Evolutionary conservation across 192 early-diverging fungal genomes (phyloP).

Genomic region (Umbelopsis sp.): DNA sequence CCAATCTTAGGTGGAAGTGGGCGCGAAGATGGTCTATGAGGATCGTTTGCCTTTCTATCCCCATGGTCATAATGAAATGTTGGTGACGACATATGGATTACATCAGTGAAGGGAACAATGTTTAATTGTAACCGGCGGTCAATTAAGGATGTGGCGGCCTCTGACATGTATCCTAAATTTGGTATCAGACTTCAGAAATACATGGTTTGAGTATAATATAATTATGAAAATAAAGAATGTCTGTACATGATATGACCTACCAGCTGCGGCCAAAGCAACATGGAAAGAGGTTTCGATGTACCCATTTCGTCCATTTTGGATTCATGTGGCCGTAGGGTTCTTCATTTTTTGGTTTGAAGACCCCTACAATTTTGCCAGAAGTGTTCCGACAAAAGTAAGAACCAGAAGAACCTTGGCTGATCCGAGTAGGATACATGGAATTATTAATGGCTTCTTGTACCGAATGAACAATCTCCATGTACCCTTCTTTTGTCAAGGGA

Average conservation of each 20-base stretch:
- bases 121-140: conserved; percentile 71
- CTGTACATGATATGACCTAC: conserved; percentile 22
- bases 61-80: conserved; percentile 82
- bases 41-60: conserved; percentile 43
- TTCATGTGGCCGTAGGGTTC: conserved; percentile 69
- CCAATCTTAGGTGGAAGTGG: conserved; percentile 76
- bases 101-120: conserved; percentile 83
- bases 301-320: conserved; percentile 92
- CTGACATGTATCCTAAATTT: conserved; percentile 87
- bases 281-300: conserved; percentile 83
- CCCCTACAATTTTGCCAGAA: conserved; percentile 78
- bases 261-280: conserved; percentile 89
- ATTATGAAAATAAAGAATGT: background rate
- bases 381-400: conserved; percentile 85
- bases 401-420: conserved; percentile 82
- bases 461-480: conserved; percentile 47
- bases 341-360: conserved; percentile 88
- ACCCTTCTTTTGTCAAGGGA: conserved; percentile 48
- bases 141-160: conserved; percentile 83
- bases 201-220: background rate
- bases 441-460: conserved; percentile 51
- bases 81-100: conserved; percentile 69
- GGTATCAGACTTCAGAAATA: conserved; percentile 64
- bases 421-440: conserved; percentile 52
- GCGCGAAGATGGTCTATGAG: conserved; percentile 27